Evolutionary conservation across 257 asterid species (phyloP), one percentile per base, ranked within the genome.

Genomic region (Lantana camara): DNA sequence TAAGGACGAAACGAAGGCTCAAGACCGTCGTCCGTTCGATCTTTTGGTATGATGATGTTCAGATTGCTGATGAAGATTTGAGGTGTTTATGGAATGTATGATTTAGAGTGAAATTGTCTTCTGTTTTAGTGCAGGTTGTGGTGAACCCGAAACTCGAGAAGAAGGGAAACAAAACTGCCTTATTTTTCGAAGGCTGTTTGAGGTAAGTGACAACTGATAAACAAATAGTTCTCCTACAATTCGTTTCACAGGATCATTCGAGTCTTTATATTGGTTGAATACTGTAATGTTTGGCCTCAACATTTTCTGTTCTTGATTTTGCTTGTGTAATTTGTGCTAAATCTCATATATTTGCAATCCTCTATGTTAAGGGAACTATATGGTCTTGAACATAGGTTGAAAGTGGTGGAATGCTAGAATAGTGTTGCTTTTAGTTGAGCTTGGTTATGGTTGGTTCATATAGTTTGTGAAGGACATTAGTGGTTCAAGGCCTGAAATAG

Each of bases 151-250:
- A 73, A 69, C 80, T 93, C 3, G 45, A 77, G 55, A 82, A 75
- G 90, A 93, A 82, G 76, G 94, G 96, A 4, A 56, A 50, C 57
- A 75, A 75, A 60, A 67, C 85, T 29, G 97, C 99, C 16, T 76
- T 90, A 64, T 93, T 87, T 80, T 93, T 93, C 10, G 96, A 93
- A 80, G 97, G 99, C 52, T 93, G 99, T 73, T 78, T 90, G 75
- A 87, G 99, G 99, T 87, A 73, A 68, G 70, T 15, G n/a, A n/a
- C n/a, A n/a, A n/a, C n/a, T n/a, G n/a, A 22, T 44, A 1, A 9
- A 23, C 23, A 56, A 44, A 47, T 55, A 7, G 14, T 57, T 20
- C 14, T 5, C 40, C 44, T 11, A 24, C 51, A 22, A n/a, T 4
- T 41, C 62, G 4, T 40, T 20, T 48, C 27, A 7, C 3, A 7